Conservation (phyloP, 108 stramenopile genomes). For the Schizochytrium sp. region DNA sequence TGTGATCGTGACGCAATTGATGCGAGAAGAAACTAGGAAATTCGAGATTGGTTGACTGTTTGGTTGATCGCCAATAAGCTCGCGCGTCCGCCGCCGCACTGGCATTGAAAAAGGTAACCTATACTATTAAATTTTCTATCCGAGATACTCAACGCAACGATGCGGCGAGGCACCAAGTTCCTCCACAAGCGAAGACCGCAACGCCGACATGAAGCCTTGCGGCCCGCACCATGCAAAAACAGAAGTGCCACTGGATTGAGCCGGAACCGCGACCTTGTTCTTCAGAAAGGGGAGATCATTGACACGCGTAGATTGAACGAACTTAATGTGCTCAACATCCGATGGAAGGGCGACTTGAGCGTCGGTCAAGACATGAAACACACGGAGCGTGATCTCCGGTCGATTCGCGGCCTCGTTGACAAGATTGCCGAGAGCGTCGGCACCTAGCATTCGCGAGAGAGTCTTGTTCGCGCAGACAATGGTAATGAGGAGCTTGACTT, state of each 20-base stretch:
- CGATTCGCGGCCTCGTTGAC: background rate
- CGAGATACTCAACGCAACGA: background rate
- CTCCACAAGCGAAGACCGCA: background rate
- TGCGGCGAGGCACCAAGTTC: background rate
- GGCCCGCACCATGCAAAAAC: constrained; percentile 1
- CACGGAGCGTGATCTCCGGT: background rate
- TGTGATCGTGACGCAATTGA: too few species aligned
- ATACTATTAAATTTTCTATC: background rate
- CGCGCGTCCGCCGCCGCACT: too few species aligned
- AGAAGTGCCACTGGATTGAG: too few species aligned
- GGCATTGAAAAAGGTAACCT: too few species aligned
- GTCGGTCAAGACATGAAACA: background rate
- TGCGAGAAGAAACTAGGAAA: too few species aligned
- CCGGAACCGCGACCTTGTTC: background rate
- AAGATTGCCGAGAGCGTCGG: background rate
- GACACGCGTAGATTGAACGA: background rate
- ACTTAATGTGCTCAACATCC: background rate
- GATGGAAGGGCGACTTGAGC: background rate
- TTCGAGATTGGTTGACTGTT: too few species aligned
- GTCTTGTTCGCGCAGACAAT: background rate
- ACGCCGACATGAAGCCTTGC: background rate
- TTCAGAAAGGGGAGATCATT: background rate
- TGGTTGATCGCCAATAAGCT: too few species aligned
- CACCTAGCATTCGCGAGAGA: background rate
- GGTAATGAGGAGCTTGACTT: background rate